Evolutionary conservation across 163 green algal species (phyloP), one percentile per base, ranked within the genome.

Genomic region (Chloromonas sp.): DNA sequence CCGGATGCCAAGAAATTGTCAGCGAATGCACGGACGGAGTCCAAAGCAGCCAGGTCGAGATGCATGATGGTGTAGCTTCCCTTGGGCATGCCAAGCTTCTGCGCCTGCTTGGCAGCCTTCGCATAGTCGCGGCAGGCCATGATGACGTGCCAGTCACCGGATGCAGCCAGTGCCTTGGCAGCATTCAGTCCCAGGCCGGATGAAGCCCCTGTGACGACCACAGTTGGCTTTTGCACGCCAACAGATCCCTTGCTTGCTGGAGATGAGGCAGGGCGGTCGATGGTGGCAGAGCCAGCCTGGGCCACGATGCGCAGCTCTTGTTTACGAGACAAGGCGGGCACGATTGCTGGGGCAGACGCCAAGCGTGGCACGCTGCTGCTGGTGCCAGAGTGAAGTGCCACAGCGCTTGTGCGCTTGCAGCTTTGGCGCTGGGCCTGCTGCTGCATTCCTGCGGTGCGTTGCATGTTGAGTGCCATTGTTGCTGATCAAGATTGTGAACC

Each of bases 191-290:
- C 96, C 77, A 98, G 90, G 59, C 96, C 96, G 2, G 92, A 96
- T n/a, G 94, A 97, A 58, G 96, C 95, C 78, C 96, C 96, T 70
- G 96, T 98, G 88, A 97, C 96, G 87, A 97, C 90, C 80, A 88
- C 89, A 2, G 91, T 94, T 66, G 89, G 89, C 89, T 97, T 95
- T 79, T 91, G 87, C 36, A 36, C 36, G 36, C 36, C 36, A 14
- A 61, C 78, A 2, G 78, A 76, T 11, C 66, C 66, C 66, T 76
- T 76, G 66, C 66, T 76, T 11, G 66, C 66, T 8, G 66, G 11
- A 11, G 66, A 8, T 76, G 66, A 11, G 66, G 66, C 66, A 8
- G 66, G 8, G 8, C 66, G 5, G 66, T 76, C 66, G 66, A 11
- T 11, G 5, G 66, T 76, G 8, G 66, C 66, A n/a, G 66, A 11